Evolutionary conservation across 2,329 filamentous ascomycete species (phyloP).

Genomic region (Clonostachys solani): DNA sequence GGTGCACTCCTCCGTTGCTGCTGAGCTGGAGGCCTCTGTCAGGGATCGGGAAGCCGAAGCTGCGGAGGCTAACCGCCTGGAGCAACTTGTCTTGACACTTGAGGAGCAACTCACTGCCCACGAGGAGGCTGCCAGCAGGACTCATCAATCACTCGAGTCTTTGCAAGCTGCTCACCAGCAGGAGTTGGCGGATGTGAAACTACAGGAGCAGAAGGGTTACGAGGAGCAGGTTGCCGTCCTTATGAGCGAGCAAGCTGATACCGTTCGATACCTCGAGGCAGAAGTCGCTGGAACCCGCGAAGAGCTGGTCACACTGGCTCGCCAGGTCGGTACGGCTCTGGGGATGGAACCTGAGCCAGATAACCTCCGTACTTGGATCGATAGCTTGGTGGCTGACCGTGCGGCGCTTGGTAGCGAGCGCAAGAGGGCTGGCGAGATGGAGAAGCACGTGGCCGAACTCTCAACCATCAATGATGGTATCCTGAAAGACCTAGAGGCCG

Average conservation of each 20-base stretch:
- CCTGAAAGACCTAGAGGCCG: conserved; percentile 57
- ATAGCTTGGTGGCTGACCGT: conserved; percentile 52
- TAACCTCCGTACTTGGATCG: conserved; percentile 59
- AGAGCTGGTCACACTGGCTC: conserved; percentile 60
- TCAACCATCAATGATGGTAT: conserved; percentile 54
- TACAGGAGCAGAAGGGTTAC: conserved; percentile 47
- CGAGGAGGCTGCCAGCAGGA: conserved; percentile 47
- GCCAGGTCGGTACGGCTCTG: conserved; percentile 56
- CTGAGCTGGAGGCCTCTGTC: conserved; percentile 43
- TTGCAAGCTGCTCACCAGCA: conserved; percentile 45
- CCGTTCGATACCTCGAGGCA: conserved; percentile 49
- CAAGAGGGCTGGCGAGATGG: conserved; percentile 52
- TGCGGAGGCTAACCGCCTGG: conserved; percentile 47
- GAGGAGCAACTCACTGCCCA: conserved; percentile 58
- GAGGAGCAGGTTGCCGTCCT: conserved; percentile 55
- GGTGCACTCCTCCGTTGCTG: conserved; percentile 60
- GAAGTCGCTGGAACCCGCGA: conserved; percentile 64
- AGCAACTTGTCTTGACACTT: conserved; percentile 46
- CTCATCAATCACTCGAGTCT: conserved; percentile 46
- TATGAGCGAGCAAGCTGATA: conserved; percentile 55
- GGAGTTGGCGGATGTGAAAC: conserved; percentile 44
- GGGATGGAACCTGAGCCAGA: conserved; percentile 63
- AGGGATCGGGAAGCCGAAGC: conserved; percentile 56
- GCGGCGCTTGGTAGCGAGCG: conserved; percentile 56
- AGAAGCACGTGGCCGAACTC: conserved; percentile 50